Percentiles rank a stretch among this genome's conserved stretches.
Conservation (phyloP, 2,329 filamentous ascomycete genomes). For the Hawksworthiomyces lignivorus region DNA sequence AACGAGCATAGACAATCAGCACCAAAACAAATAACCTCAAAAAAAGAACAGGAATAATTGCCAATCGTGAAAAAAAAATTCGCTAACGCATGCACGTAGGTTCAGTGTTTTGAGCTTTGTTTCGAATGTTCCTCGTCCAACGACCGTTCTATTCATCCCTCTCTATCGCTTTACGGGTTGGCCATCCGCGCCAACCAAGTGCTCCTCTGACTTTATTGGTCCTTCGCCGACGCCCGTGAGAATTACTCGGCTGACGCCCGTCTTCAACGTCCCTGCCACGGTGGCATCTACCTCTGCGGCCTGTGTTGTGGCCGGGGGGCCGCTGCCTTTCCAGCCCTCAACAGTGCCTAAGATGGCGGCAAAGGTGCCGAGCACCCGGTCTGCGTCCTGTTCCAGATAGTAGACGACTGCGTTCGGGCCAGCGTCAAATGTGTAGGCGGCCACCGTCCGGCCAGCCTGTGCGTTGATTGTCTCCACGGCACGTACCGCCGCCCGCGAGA, state of each 20-base stretch:
- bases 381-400: slow-evolving; percentile 74
- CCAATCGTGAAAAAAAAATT: too few relatives aligned
- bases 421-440: slow-evolving; percentile 95
- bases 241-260: slow-evolving; percentile 83
- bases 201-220: slow-evolving; percentile 70
- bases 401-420: slow-evolving; percentile 97
- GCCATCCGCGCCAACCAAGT: slow-evolving; percentile 63
- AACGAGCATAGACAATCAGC: too few relatives aligned
- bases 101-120: too few relatives aligned
- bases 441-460: slow-evolving; percentile 68
- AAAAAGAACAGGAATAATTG: too few relatives aligned
- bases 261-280: slow-evolving; percentile 58
- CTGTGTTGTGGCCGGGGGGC: slow-evolving; percentile 39
- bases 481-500: slow-evolving; percentile 76
- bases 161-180: slow-evolving; percentile 29
- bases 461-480: slow-evolving; percentile 85
- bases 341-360: slow-evolving; percentile 55
- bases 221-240: slow-evolving; percentile 87
- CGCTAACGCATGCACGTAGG: too few relatives aligned
- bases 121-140: too few relatives aligned
- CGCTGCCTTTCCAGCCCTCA: slow-evolving; percentile 63
- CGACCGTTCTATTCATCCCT: background rate
- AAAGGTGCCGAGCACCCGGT: slow-evolving; percentile 68
- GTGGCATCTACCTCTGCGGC: slow-evolving; percentile 56
- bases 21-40: too few relatives aligned